These are phyloP conservation scores for Melanomma pulvis-pyrius DNA, from an alignment of 495 filamentous ascomycete species.

Conservation along the genomic window DNA sequence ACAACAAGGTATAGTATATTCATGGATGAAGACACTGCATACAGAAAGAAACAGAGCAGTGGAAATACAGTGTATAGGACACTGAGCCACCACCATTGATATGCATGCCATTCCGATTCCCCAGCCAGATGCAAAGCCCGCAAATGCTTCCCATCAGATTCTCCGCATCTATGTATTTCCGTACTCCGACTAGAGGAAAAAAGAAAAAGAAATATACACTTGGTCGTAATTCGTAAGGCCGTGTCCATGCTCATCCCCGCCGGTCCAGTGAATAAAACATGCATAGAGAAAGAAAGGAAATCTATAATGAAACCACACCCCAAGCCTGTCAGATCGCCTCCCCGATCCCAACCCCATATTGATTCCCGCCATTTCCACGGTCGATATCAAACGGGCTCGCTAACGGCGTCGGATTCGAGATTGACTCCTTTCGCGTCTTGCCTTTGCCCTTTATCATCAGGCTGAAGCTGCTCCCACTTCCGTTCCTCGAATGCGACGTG, in stretches of 20 bases:
- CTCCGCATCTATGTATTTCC: background rate
- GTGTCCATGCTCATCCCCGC: background rate
- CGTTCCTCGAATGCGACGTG: slow-evolving; percentile 12
- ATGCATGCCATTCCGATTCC: background rate
- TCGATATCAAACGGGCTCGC: slow-evolving; percentile 32
- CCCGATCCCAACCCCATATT: slow-evolving; percentile 13
- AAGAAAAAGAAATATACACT: background rate
- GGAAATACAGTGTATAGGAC: background rate
- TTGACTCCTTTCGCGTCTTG: slow-evolving; percentile 34
- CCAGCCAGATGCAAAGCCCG: background rate
- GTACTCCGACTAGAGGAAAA: background rate
- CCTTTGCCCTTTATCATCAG: slow-evolving; percentile 34
- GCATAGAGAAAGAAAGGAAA: too few relatives aligned
- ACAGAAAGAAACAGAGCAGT: background rate
- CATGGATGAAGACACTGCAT: too few relatives aligned
- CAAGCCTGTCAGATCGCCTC: slow-evolving; percentile 22
- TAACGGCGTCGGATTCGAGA: slow-evolving; percentile 21
- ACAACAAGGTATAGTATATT: too few relatives aligned
- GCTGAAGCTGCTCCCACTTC: slow-evolving; percentile 24
- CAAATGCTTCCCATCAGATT: background rate
- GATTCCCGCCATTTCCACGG: background rate
- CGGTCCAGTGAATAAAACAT: background rate
- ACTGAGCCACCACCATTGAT: background rate
- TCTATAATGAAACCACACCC: too few relatives aligned
- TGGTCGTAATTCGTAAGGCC: background rate